Evolutionary conservation across 306 rosid species (phyloP).

Genomic region (Cucumis cinereus): DNA sequence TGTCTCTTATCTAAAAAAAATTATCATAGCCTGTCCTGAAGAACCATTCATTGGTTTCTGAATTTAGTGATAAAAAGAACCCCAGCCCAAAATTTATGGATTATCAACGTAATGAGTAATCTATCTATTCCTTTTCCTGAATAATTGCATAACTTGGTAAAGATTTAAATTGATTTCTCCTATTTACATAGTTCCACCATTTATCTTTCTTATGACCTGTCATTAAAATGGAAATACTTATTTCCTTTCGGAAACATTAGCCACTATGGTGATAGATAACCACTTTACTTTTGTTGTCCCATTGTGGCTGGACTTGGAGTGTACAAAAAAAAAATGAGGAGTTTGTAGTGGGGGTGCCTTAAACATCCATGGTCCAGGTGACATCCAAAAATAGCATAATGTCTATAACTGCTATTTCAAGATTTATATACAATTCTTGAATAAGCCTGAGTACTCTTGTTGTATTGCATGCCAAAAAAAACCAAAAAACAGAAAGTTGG

Average conservation of each 20-base stretch:
- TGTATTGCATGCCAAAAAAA: neutral
- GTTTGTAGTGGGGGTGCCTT: neutral
- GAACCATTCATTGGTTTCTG: neutral
- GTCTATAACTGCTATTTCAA: neutral
- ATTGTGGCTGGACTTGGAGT: neutral
- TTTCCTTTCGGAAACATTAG: neutral
- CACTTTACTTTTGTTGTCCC: neutral
- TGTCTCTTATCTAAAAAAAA: too few species aligned
- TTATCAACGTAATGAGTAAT: neutral
- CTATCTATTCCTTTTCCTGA: neutral
- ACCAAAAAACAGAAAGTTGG: neutral
- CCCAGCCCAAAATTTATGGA: neutral
- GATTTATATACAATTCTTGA: neutral
- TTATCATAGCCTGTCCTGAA: too few species aligned
- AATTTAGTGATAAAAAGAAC: neutral
- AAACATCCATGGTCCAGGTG: neutral
- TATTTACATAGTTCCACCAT: neutral
- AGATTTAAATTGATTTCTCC: neutral
- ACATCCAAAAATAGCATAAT: neutral
- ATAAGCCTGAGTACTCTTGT: neutral
- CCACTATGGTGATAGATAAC: neutral
- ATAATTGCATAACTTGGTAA: neutral
- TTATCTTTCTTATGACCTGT: neutral
- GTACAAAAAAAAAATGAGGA: neutral
- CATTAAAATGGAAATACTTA: neutral